phyloP scores from a whole-genome alignment of 306 rosid genomes.

The Quercus robur region DNA sequence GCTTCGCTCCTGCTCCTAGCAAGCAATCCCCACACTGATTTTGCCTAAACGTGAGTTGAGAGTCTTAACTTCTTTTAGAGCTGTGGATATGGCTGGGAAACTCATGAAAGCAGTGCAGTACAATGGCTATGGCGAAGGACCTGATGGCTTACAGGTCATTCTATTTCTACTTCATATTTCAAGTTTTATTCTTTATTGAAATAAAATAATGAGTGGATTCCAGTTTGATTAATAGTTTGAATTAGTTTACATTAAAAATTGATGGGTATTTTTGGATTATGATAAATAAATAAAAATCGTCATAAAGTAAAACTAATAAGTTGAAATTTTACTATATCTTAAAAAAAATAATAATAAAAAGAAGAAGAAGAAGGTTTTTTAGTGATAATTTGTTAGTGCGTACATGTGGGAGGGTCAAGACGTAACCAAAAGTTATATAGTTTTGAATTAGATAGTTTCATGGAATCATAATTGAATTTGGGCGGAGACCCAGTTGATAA shows the following conservation, averaged over 20 bases:
- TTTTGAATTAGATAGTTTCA: not conserved
- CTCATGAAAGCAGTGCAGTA: slow-evolving; percentile 72
- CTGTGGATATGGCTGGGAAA: slow-evolving; percentile 30
- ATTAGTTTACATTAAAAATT: no score
- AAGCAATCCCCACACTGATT: not conserved
- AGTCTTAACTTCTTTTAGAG: not conserved
- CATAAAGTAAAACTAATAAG: no score
- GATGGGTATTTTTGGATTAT: no score
- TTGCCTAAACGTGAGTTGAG: not conserved
- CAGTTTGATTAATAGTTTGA: no score
- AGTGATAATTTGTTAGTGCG: not conserved
- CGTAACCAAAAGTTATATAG: not conserved
- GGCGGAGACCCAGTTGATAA: not conserved
- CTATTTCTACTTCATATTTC: not conserved
- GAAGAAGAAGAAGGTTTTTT: not conserved
- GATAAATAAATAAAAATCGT: no score
- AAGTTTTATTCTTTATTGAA: not conserved
- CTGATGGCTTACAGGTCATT: slow-evolving; percentile 54
- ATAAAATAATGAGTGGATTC: no score
- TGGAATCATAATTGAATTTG: not conserved
- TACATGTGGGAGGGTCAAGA: not conserved
- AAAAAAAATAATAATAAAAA: no score
- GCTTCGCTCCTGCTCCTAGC: no score
- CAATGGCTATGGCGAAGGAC: slow-evolving; percentile 60
- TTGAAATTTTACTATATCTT: no score